Conservation (phyloP, 2,329 filamentous ascomycete species). For the Epichloe gansuensis region DNA sequence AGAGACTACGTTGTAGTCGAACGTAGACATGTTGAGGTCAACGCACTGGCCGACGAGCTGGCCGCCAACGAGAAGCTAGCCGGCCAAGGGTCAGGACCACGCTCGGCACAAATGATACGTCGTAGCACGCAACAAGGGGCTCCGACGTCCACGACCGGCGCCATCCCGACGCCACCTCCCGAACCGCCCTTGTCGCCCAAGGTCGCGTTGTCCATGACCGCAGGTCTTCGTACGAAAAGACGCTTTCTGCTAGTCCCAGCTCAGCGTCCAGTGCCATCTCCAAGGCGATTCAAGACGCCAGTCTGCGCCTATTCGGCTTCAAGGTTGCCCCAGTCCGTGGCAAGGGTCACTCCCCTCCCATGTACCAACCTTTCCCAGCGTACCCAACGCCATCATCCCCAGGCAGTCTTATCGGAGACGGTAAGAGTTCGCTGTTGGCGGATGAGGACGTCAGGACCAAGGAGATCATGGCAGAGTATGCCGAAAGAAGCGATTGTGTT, state of each 20-base stretch:
- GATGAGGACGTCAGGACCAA: constrained; percentile 74
- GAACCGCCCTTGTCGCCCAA: constrained; percentile 60
- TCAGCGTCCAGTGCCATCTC: constrained; percentile 85
- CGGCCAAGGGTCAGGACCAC: constrained; percentile 35
- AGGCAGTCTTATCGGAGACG: constrained; percentile 53
- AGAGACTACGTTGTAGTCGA: constrained; percentile 94
- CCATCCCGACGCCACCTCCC: constrained; percentile 51
- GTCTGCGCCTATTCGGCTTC: constrained; percentile 58
- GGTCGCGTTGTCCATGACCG: constrained; percentile 61
- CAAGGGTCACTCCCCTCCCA: constrained; percentile 58
- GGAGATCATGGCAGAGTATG: constrained; percentile 78
- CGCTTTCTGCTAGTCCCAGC: constrained; percentile 51
- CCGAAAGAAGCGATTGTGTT: constrained; percentile 87
- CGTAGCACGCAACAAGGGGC: constrained; percentile 67
- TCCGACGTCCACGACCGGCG: constrained; percentile 55
- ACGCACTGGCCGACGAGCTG: constrained; percentile 90
- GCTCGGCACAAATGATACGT: constrained; percentile 53
- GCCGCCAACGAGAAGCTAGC: constrained; percentile 63
- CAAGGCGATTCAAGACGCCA: constrained; percentile 90
- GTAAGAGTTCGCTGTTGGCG: constrained; percentile 37
- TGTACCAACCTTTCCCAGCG: constrained; percentile 71
- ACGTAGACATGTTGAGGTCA: constrained; percentile 89
- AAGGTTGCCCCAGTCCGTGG: constrained; percentile 54
- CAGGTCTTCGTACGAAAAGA: constrained; percentile 66
- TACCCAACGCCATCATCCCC: constrained; percentile 58